phyloP scores from a whole-genome alignment of 2,329 filamentous ascomycete species.

The Ophiocordyceps camponoti-floridani region DNA sequence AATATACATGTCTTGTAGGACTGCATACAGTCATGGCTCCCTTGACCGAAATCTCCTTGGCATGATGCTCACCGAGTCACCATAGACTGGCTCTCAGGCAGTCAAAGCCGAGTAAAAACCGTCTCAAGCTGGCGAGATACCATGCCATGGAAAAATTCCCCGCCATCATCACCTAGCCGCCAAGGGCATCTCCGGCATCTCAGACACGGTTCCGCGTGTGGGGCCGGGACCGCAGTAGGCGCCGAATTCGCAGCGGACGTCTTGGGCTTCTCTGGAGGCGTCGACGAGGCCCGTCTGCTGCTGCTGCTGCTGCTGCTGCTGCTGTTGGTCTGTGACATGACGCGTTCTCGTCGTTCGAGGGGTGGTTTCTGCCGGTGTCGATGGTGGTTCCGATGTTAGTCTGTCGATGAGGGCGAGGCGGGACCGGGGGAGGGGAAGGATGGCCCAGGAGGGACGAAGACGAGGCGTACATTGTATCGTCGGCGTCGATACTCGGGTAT shows the following conservation, averaged over 20 bases:
- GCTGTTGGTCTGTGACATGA: background rate
- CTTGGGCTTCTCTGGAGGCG: slow-evolving; percentile 21
- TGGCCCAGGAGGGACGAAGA: background rate
- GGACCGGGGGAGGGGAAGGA: background rate
- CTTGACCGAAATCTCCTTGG: background rate
- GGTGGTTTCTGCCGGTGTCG: slow-evolving; percentile 1
- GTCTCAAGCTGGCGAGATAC: no score
- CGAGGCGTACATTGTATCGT: background rate
- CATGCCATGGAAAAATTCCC: background rate
- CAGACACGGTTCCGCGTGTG: background rate
- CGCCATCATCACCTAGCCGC: background rate
- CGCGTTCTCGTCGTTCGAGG: background rate
- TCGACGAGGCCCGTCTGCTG: background rate
- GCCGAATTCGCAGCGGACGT: slow-evolving; percentile 37
- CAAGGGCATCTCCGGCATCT: background rate
- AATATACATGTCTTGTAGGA: background rate
- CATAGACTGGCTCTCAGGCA: background rate
- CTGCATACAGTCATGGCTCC: no score
- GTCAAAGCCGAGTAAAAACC: background rate
- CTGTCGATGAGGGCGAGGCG: background rate
- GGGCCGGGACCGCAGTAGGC: slow-evolving; percentile 20
- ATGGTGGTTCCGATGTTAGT: background rate
- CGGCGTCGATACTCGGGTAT: background rate
- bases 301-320: background rate
- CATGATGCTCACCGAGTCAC: background rate